Conservation (phyloP, 352 stramenopile species). For the Globisporangium parvum region DNA sequence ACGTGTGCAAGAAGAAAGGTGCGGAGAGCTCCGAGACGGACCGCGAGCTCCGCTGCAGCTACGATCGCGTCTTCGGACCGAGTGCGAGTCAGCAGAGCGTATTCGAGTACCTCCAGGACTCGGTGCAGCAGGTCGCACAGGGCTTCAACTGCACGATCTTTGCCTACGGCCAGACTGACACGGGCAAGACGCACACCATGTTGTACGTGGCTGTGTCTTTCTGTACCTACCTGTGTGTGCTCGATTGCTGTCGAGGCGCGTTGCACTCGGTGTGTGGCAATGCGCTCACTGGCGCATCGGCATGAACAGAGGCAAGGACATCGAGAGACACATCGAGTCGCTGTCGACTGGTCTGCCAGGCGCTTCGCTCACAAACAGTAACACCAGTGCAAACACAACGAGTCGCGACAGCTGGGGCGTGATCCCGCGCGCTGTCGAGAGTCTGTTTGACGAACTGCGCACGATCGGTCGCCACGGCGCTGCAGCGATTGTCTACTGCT, state of each 20-base stretch:
- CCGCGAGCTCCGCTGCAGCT: constrained; percentile 47
- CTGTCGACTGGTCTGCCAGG: background rate
- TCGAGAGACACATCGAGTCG: constrained; percentile 36
- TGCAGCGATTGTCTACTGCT: constrained; percentile 75
- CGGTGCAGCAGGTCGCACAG: constrained; percentile 73
- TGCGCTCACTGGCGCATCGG: constrained; percentile 1
- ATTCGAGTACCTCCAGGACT: constrained; percentile 64
- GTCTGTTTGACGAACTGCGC: constrained; percentile 73
- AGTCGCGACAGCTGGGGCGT: constrained; percentile 50
- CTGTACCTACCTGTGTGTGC: background rate
- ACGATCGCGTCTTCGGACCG: constrained; percentile 71
- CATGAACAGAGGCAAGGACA: constrained; percentile 35
- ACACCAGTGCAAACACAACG: constrained; percentile 4
- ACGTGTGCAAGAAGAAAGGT: constrained; percentile 52
- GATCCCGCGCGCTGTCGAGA: constrained; percentile 81
- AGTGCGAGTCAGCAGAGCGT: constrained; percentile 57
- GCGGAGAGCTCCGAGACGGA: constrained; percentile 27
- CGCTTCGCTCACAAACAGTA: background rate
- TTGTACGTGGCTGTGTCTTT: constrained; percentile 26
- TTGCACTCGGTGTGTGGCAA: background rate
- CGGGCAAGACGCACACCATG: constrained; percentile 90
- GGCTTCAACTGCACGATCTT: constrained; percentile 91
- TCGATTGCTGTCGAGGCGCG: too few relatives aligned
- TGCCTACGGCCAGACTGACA: constrained; percentile 88
- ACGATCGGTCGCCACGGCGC: constrained; percentile 43